A percentile compares a stretch with the other conserved stretches of the same genome.
These are phyloP conservation scores for Sphaerulina vaccinii DNA, from an alignment of 2,329 filamentous ascomycete species.

Conservation along the genomic window DNA sequence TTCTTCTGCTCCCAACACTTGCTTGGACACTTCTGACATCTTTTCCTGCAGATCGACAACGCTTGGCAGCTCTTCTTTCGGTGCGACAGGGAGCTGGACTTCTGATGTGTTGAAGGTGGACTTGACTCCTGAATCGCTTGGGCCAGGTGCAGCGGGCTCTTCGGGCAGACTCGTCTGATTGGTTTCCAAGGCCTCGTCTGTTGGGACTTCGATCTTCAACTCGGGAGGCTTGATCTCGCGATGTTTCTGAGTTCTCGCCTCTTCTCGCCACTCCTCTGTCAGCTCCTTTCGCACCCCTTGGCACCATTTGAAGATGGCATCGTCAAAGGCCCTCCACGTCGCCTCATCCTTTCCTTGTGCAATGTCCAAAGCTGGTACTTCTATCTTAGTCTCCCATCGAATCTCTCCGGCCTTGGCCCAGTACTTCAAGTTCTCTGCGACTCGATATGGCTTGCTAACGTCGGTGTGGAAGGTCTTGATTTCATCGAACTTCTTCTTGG, in stretches of 20 bases:
- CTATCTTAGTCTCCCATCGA: conserved; percentile 82
- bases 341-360: conserved; percentile 68
- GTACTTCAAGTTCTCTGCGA: conserved; percentile 88
- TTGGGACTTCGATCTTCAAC: conserved; percentile 30
- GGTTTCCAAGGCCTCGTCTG: conserved; percentile 1
- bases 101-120: conserved; percentile 1
- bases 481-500: conserved; percentile 79
- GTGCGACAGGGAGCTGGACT: not conserved
- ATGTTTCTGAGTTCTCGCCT: conserved; percentile 25
- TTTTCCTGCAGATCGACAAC: conserved; percentile 4
- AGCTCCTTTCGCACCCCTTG: conserved; percentile 79
- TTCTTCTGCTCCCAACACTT: conserved; percentile 6
- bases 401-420: conserved; percentile 96
- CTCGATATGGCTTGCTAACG: conserved; percentile 89
- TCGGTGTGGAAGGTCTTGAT: conserved; percentile 91
- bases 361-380: conserved; percentile 80
- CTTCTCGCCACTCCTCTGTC: conserved; percentile 63
- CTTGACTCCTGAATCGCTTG: conserved; percentile 5
- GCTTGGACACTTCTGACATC: conserved; percentile 10
- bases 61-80: not conserved
- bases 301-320: conserved; percentile 80
- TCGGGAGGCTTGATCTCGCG: conserved; percentile 30
- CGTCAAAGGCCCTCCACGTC: conserved; percentile 79
- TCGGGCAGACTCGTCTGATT: not conserved
- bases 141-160: conserved; percentile 1